Percentiles rank a stretch among this genome's conserved stretches.
These are phyloP conservation scores for Exophiala aquamarina DNA, from an alignment of 2,329 filamentous ascomycete genomes.

Conservation along the genomic window DNA sequence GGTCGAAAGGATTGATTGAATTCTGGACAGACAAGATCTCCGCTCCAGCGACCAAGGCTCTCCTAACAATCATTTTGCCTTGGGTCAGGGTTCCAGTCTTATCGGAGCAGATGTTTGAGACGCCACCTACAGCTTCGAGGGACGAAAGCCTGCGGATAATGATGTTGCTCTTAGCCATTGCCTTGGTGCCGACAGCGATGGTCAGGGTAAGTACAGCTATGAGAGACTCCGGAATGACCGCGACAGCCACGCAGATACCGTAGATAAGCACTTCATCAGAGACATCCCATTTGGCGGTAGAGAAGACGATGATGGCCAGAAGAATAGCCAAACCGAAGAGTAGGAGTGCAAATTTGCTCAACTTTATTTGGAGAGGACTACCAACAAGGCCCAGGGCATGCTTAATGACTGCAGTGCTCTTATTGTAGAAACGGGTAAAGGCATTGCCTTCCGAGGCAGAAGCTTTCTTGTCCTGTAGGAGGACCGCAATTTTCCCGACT, in stretches of 20 bases:
- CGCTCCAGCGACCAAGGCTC: conserved; percentile 52
- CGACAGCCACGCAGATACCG: conserved; percentile 52
- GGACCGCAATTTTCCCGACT: conserved; percentile 60
- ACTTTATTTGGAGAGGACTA: conserved; percentile 64
- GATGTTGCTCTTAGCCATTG: conserved; percentile 57
- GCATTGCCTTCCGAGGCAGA: conserved; percentile 37
- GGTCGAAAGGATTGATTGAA: conserved; percentile 52
- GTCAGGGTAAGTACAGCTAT: conserved; percentile 68
- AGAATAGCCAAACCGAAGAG: conserved; percentile 63
- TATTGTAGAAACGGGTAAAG: conserved; percentile 42
- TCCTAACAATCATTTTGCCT: conserved; percentile 68
- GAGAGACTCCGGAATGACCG: conserved; percentile 60
- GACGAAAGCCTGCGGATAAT: conserved; percentile 59
- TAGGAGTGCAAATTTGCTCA: conserved; percentile 63
- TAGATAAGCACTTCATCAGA: conserved; percentile 59
- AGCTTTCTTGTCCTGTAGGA: conserved; percentile 54
- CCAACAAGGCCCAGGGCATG: conserved; percentile 50
- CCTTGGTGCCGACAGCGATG: conserved; percentile 62
- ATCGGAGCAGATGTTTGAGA: conserved; percentile 60
- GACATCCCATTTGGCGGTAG: conserved; percentile 55
- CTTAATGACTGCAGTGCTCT: conserved; percentile 43
- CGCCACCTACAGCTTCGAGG: conserved; percentile 61
- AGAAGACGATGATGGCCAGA: conserved; percentile 64
- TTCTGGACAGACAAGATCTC: conserved; percentile 54
- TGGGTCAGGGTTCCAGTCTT: conserved; percentile 63